These are phyloP conservation scores for Quillaja saponaria DNA, from an alignment of 306 rosid species.

Conservation along the genomic window DNA sequence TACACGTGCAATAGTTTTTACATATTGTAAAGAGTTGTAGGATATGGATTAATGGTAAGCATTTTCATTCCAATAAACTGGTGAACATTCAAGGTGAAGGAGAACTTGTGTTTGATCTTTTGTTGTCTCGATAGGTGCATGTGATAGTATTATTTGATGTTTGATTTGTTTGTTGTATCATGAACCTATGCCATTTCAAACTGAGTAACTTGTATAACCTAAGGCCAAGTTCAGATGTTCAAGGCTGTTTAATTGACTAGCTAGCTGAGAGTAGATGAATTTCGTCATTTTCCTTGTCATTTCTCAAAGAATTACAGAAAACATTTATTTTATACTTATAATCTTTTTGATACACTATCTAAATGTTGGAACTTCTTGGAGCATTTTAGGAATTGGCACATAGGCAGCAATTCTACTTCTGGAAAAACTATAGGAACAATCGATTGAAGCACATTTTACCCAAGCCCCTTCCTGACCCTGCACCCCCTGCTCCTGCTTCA, in stretches of 20 bases:
- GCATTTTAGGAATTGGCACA: slow-evolving; percentile 76
- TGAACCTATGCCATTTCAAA: slow-evolving; percentile 1
- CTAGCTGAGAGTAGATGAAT: no score
- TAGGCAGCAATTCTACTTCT: slow-evolving; percentile 93
- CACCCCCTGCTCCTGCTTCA: slow-evolving; percentile 59
- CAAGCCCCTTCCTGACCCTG: slow-evolving; percentile 68
- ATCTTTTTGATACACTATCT: not conserved
- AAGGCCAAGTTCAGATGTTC: not conserved
- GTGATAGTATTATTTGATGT: not conserved
- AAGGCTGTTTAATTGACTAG: no score
- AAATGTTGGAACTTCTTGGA: slow-evolving; percentile 4
- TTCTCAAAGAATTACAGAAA: not conserved
- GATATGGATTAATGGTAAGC: not conserved
- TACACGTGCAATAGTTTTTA: not conserved
- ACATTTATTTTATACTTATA: not conserved
- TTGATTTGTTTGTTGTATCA: not conserved
- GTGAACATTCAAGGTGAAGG: not conserved
- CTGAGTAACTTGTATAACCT: slow-evolving; percentile 9
- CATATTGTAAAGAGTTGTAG: not conserved
- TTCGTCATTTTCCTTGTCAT: no score
- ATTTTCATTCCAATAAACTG: slow-evolving; percentile 4
- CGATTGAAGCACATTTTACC: slow-evolving; percentile 88
- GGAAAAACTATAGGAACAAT: slow-evolving; percentile 96
- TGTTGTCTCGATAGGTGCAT: slow-evolving; percentile 12
- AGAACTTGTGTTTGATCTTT: not conserved